Conservation (phyloP, 23 red algal species). For the Gracilaria domingensis region DNA sequence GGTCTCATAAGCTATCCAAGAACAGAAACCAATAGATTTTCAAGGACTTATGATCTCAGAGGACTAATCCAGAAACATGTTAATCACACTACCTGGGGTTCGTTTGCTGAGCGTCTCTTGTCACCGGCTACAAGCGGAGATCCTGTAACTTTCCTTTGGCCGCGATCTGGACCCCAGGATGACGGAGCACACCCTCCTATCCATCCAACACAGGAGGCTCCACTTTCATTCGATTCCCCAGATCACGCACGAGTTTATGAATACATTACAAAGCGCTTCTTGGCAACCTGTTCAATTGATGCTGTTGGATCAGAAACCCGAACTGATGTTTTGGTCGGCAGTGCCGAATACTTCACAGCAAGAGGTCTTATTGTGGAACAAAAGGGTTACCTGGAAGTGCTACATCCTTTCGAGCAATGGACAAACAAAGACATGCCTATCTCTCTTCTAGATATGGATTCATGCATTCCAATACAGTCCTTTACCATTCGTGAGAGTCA, state of each 20-base stretch:
- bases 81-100: constrained; percentile 69
- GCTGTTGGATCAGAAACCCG: constrained; percentile 84
- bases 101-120: constrained; percentile 75
- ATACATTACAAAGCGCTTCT: constrained; percentile 89
- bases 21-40: constrained; percentile 95
- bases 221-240: constrained; percentile 44
- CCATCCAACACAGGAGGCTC: constrained; percentile 87
- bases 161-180: constrained; percentile 76
- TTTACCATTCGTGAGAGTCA: constrained; percentile 60
- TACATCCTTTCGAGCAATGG: constrained; percentile 84
- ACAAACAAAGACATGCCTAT: constrained; percentile 78
- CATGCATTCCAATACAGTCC: constrained; percentile 40
- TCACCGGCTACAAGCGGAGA: constrained; percentile 51
- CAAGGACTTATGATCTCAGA: constrained; percentile 57
- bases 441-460: constrained; percentile 22
- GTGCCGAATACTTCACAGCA: constrained; percentile 80
- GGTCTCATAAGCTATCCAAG: constrained; percentile 98
- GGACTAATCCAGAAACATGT: constrained; percentile 76
- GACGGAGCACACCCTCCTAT: constrained; percentile 98
- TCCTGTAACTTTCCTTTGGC: constrained; percentile 75
- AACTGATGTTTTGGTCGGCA: constrained; percentile 59
- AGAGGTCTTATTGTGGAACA: constrained; percentile 78
- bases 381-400: constrained; percentile 83
- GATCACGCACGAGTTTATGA: constrained; percentile 85
- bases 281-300: constrained; percentile 92